Evolutionary conservation across 1,284 basidiomycete genomes (phyloP), one percentile per base, ranked within the genome.

Genomic region (Heterobasidion occidentale): DNA sequence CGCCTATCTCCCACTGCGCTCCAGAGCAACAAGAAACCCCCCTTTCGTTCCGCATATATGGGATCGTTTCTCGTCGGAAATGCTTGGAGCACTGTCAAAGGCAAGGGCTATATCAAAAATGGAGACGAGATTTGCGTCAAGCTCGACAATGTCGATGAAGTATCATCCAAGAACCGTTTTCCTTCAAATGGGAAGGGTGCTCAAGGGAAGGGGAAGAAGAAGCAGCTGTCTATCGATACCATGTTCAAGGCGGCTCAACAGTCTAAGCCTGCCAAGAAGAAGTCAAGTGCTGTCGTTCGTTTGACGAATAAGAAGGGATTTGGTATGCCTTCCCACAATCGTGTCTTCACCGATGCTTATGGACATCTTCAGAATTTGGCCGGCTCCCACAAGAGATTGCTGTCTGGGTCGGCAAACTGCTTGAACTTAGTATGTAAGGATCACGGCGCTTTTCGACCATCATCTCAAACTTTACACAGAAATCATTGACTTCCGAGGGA

Each of bases 51-150:
- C 15, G 62, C 66, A 34, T 90, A 88, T 62, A 65, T 91, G 19
- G 88, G 88, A 11, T 83, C 84, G 48, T 75, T 90, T 56, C 61
- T 90, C 9, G 77, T 90, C n/a, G 76, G 78, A n/a, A 86, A 87
- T 62, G 88, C 87, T 9, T 91, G 87, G 86, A 87, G 85, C 60
- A 91, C 85, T 19, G 83, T 79, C n/a, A 85, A 80, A 55, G 88
- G 87, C 1, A 81, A 78, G 60, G 83, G 84, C 2, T 88, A 88
- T 60, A 72, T 88, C 48, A 83, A 83, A 55, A 60, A 70, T 17
- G 81, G 81, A n/a, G 88, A 90, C n/a, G 67, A 73, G 27, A 72
- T 90, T 36, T 64, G 64, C 36, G 72, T 90, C 12, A 77, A 81
- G 62, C 73, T 86, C 51, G 84, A 88, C 53, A 70, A 69, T 7